phyloP scores from a whole-genome alignment of 2,329 filamentous ascomycete genomes.

The Mariannaea elegans region DNA sequence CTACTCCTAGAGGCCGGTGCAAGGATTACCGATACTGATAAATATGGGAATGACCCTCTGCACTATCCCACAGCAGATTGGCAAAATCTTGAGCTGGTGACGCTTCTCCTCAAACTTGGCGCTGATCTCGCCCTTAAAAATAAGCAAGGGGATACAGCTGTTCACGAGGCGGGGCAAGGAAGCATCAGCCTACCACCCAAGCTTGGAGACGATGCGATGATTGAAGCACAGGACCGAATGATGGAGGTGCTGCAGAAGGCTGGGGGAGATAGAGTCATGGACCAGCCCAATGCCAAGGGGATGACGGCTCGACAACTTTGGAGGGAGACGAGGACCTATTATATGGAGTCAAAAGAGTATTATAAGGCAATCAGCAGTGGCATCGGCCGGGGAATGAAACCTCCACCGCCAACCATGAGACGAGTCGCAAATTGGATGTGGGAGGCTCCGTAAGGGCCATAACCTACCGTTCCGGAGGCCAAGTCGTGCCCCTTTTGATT shows the following conservation, averaged over 20 bases:
- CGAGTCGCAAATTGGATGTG: too few relatives aligned
- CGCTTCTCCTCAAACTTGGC: background rate
- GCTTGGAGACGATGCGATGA: background rate
- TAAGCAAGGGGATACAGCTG: background rate
- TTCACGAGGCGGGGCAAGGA: background rate
- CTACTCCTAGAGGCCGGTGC: background rate
- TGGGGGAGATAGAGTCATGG: background rate
- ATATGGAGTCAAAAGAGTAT: background rate
- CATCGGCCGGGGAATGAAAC: too few relatives aligned
- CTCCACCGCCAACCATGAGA: too few relatives aligned
- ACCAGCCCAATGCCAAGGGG: background rate
- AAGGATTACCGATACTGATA: background rate
- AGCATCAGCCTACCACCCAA: too few relatives aligned
- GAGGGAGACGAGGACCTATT: background rate
- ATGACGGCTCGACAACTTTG: background rate
- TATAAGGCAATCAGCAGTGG: background rate
- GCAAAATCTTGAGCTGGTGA: background rate
- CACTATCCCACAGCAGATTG: background rate
- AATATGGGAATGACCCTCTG: background rate
- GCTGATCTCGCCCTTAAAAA: background rate
- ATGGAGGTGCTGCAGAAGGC: background rate
- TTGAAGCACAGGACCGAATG: background rate
- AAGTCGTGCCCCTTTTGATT: too few relatives aligned
- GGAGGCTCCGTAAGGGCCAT: too few relatives aligned
- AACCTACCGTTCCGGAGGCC: too few relatives aligned